Base-by-base conservation (phyloP, 176 grass and related monocot species). In the Urochloa ruziziensis region DNA sequence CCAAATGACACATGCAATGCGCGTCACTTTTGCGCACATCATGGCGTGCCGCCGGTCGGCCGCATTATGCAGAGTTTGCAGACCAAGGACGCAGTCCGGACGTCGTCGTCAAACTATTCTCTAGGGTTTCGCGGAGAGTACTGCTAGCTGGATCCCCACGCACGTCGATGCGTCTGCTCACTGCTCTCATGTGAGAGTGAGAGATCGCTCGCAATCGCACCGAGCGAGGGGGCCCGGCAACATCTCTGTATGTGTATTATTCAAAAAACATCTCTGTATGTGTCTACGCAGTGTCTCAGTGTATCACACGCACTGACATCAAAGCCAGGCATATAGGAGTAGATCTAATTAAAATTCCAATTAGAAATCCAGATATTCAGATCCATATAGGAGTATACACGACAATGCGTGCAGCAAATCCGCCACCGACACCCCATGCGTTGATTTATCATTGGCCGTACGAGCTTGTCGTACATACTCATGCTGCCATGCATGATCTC, bases 1-100 rank as follows among this genome's bases (percentile, higher is more conserved):
- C 88, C 83, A 79, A 89, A 78, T 2, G 8, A 58, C 79, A 83
- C 83, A 82, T 79, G 83, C 73, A 7, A 19, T 4, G 14, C 35
- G n/a, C 57, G 23, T 57, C 79, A 73, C 73, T 82, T 90, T 78
- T 82, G 83, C 65, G 2, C 88, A 63, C 73, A 79, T 86, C 83
- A 18, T 72, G 49, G 57, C 35, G 44, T 18, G 44, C 11, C 46
- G 24, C 66, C 39, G 61, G 59, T 47, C 57, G 36, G 24, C 36
- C 13, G 19, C 2, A 14, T 52, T 6, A 3, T 48, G 47, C 70
- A 54, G 71, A 35, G 17, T 17, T 30, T 16, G 30, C n/a, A 44
- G 70, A 73, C 56, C 37, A 39, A 40, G 27, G 4, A 14, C 16
- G 7, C 62, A 15, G 62, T 15, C 39, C 51, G 10, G 17, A 3